These are phyloP conservation scores for Gentiana dahurica DNA, from an alignment of 257 asterid genomes.

Conservation along the genomic window DNA sequence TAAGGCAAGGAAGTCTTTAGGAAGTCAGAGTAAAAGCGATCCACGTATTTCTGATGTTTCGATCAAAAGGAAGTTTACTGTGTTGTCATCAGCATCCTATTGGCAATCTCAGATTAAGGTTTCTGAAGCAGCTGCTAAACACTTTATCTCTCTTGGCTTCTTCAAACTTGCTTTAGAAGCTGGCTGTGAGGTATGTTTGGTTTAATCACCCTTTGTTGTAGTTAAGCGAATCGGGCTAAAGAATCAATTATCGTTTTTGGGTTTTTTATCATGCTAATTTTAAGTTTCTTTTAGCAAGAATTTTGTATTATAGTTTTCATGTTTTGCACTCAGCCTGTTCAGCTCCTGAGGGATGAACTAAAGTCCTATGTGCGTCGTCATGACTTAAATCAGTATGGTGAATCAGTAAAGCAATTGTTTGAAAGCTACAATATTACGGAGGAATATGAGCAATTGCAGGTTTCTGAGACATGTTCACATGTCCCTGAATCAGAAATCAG, in stretches of 20 bases:
- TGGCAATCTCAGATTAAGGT: slow-evolving; percentile 79
- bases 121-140: slow-evolving; percentile 77
- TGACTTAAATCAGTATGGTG: slow-evolving; percentile 43
- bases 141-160: slow-evolving; percentile 74
- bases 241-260: too few relatives aligned
- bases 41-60: slow-evolving; percentile 53
- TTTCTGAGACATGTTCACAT: slow-evolving; percentile 47
- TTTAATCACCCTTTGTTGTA: too few relatives aligned
- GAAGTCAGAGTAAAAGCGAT: slow-evolving; percentile 37
- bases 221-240: too few relatives aligned
- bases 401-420: slow-evolving; percentile 45
- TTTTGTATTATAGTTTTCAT: not conserved
- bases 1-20: slow-evolving; percentile 36
- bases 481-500: slow-evolving; percentile 44
- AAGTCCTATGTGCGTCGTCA: slow-evolving; percentile 49
- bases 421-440: slow-evolving; percentile 58
- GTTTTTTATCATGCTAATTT: too few relatives aligned
- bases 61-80: slow-evolving; percentile 41
- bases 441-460: slow-evolving; percentile 39
- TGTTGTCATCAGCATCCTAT: slow-evolving; percentile 64
- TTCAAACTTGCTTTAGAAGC: slow-evolving; percentile 84
- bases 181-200: slow-evolving; percentile 60
- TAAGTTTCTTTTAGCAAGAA: too few relatives aligned
- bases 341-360: slow-evolving; percentile 62
- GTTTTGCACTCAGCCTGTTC: slow-evolving; percentile 48